Percentiles rank a stretch among this genome's conserved stretches.
These are phyloP conservation scores for Solanum sitiens DNA, from an alignment of 257 asterid genomes.

Conservation along the genomic window DNA sequence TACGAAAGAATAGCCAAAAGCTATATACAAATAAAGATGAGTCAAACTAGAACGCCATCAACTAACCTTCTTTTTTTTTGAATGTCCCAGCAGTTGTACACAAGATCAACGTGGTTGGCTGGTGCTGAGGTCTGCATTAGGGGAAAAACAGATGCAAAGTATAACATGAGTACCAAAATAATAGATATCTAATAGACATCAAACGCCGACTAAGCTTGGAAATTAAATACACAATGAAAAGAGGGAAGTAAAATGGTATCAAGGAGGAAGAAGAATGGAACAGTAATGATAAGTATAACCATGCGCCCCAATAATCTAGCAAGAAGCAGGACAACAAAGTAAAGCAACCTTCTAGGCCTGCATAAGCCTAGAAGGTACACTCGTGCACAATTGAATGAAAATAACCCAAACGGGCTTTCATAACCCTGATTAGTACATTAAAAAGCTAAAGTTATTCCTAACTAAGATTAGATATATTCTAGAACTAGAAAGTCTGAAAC, in stretches of 20 bases:
- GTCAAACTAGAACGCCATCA: not conserved
- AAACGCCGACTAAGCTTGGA: not conserved
- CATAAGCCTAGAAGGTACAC: too few species aligned
- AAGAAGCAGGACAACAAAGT: not conserved
- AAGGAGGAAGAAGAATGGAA: not conserved
- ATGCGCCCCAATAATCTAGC: not conserved
- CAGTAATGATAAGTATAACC: not conserved
- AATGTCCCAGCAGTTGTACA: too few species aligned
- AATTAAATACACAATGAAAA: too few species aligned
- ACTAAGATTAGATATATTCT: too few species aligned
- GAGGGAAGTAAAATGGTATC: not conserved
- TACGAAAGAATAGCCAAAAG: not conserved
- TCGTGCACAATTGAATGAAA: too few species aligned
- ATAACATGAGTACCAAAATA: not conserved
- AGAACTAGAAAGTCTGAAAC: too few species aligned
- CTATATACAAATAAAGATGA: too few species aligned
- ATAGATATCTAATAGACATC: not conserved
- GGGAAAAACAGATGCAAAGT: not conserved
- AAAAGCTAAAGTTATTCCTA: too few species aligned
- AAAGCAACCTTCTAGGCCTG: not conserved
- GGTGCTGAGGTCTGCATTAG: not conserved
- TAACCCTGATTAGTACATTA: too few species aligned
- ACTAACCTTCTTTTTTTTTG: not conserved
- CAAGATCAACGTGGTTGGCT: not conserved
- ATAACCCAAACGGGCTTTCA: too few species aligned